phyloP scores from a whole-genome alignment of 352 stramenopile genomes.

The Aphanomyces astaci region DNA sequence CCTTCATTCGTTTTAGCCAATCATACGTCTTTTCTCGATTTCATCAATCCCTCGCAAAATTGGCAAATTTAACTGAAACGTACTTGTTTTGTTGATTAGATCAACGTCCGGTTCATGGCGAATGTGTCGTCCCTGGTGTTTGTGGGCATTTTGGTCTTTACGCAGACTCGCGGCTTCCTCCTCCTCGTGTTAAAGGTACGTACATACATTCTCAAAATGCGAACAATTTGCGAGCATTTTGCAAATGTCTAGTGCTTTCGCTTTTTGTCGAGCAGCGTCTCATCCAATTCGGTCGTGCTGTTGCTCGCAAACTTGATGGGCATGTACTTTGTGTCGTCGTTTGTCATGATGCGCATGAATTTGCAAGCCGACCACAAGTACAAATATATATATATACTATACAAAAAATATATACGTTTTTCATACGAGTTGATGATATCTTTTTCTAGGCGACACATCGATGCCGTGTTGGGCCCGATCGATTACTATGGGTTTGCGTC shows the following conservation, averaged over 20 bases:
- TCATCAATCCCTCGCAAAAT: too few relatives aligned
- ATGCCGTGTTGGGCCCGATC: conserved; percentile 74
- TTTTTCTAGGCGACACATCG: conserved; percentile 50
- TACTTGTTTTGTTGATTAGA: conserved; percentile 22
- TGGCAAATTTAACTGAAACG: too few relatives aligned
- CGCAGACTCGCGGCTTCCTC: conserved; percentile 70
- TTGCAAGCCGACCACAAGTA: conserved; percentile 59
- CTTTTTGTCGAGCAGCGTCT: conserved; percentile 71
- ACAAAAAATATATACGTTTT: not conserved
- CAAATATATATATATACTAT: not conserved
- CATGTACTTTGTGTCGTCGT: conserved; percentile 85
- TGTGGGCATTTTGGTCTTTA: conserved; percentile 77
- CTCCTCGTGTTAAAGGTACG: conserved; percentile 33
- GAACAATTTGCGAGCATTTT: not conserved
- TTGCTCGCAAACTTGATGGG: conserved; percentile 79
- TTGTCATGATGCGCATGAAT: conserved; percentile 85
- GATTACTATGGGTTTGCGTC: conserved; percentile 78
- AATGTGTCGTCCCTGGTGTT: conserved; percentile 69
- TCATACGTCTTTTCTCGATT: too few relatives aligned
- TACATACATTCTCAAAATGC: not conserved
- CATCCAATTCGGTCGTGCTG: conserved; percentile 74
- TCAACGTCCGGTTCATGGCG: conserved; percentile 74
- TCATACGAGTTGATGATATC: not conserved
- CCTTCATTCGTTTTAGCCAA: too few relatives aligned
- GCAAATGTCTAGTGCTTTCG: conserved; percentile 66